Conservation (phyloP, 345 rosid genomes). For the Citrus inodora region DNA sequence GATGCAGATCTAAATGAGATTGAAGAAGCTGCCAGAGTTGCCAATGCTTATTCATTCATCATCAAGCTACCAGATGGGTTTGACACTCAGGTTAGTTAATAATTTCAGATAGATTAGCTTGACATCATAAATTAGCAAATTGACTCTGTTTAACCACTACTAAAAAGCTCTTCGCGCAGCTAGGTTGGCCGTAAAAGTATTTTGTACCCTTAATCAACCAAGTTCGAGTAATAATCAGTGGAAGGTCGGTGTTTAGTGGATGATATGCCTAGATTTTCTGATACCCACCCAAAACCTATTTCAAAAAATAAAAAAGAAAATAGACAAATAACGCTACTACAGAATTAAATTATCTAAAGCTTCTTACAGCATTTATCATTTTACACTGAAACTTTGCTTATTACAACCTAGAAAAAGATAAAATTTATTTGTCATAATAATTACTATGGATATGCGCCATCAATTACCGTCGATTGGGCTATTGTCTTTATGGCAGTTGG, state of each 20-base stretch:
- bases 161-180: too few relatives aligned
- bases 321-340: too few relatives aligned
- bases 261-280: too few relatives aligned
- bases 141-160: background rate
- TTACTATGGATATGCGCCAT: background rate
- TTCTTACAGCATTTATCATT: background rate
- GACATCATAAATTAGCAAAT: background rate
- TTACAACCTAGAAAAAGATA: background rate
- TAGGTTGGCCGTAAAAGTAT: too few relatives aligned
- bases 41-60: slow-evolving; percentile 94
- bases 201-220: too few relatives aligned
- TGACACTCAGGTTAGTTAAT: slow-evolving; percentile 74
- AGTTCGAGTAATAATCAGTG: too few relatives aligned
- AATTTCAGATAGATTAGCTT: background rate
- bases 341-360: background rate
- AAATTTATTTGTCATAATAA: background rate
- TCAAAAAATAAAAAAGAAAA: too few relatives aligned
- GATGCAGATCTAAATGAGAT: slow-evolving; percentile 73
- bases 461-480: background rate
- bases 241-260: too few relatives aligned
- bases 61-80: slow-evolving; percentile 88
- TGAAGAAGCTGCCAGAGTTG: slow-evolving; percentile 96
- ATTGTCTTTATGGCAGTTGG: slow-evolving; percentile 38
- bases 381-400: background rate
- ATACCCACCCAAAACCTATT: too few relatives aligned